These are phyloP conservation scores for Trichomonas tenax DNA, from an alignment of 208 protist genomes.

Conservation along the genomic window DNA sequence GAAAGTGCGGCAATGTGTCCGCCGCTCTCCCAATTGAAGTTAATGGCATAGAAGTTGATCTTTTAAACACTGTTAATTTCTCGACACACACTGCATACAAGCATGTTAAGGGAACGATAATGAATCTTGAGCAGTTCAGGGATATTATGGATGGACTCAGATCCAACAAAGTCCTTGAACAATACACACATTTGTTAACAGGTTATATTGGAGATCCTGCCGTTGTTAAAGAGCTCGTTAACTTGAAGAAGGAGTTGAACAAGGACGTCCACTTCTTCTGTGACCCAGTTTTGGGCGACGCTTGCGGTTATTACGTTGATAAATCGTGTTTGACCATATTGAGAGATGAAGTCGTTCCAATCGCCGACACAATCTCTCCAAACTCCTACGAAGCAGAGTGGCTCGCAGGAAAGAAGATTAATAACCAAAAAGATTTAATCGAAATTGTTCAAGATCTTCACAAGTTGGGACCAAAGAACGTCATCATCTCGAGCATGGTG, in stretches of 20 bases:
- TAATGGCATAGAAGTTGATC: background rate
- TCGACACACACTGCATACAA: background rate
- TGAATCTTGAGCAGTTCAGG: background rate
- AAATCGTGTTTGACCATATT: background rate
- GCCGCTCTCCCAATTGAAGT: background rate
- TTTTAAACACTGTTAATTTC: constrained; percentile 10
- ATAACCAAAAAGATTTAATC: background rate
- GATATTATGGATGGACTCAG: background rate
- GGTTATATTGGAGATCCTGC: background rate
- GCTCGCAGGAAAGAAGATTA: background rate
- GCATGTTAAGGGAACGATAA: background rate
- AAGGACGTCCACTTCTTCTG: background rate
- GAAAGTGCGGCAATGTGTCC: background rate
- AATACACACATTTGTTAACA: background rate
- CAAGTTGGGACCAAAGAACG: background rate
- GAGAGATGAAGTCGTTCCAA: background rate
- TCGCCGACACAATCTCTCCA: background rate
- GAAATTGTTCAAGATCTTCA: background rate
- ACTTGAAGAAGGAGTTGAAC: background rate
- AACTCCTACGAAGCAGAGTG: constrained; percentile 7
- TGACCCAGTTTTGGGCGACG: background rate
- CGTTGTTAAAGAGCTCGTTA: background rate
- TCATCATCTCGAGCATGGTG: background rate
- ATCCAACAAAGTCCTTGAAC: background rate
- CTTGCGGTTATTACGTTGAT: background rate